Evolutionary conservation across 352 stramenopile genomes (phyloP).

Genomic region (Phytopythium chamaehyphon): DNA sequence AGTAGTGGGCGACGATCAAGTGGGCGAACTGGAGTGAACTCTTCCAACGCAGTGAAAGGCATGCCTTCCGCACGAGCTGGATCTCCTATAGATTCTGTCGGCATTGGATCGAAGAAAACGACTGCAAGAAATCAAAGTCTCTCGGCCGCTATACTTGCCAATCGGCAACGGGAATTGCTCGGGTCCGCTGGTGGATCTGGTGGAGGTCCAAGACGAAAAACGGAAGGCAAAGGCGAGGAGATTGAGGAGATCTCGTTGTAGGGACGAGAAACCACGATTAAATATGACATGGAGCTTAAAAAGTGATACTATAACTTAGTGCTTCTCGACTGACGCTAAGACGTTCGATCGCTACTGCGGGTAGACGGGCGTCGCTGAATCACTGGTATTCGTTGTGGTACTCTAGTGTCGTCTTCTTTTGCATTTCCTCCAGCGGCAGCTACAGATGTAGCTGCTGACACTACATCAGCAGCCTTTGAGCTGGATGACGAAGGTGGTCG

Average conservation of each 20-base stretch:
- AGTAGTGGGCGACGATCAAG: conserved; percentile 6
- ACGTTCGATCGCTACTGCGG: background rate
- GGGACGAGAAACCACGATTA: background rate
- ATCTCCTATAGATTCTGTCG: conserved; percentile 6
- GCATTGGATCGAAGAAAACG: conserved; percentile 7
- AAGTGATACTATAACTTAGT: no score
- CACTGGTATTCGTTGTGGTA: conserved; percentile 8
- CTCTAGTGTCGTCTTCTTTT: conserved; percentile 26
- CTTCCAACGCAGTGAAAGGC: background rate
- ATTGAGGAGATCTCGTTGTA: conserved; percentile 52
- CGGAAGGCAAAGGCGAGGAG: conserved; percentile 21
- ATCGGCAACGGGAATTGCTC: conserved; percentile 24
- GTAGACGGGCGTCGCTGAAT: conserved; percentile 1
- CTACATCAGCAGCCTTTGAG: background rate
- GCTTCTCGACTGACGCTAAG: background rate
- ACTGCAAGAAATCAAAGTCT: conserved; percentile 16
- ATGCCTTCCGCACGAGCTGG: conserved; percentile 6
- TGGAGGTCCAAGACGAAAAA: background rate
- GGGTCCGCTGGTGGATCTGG: background rate
- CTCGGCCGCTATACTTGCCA: conserved; percentile 29
- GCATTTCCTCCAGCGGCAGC: background rate
- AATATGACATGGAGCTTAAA: no score
- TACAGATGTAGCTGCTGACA: background rate
- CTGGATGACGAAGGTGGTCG: conserved; percentile 1
- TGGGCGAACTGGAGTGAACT: conserved; percentile 1